Base-by-base conservation (phyloP, 2,329 filamentous ascomycete genomes). In the Aureobasidium lini region DNA sequence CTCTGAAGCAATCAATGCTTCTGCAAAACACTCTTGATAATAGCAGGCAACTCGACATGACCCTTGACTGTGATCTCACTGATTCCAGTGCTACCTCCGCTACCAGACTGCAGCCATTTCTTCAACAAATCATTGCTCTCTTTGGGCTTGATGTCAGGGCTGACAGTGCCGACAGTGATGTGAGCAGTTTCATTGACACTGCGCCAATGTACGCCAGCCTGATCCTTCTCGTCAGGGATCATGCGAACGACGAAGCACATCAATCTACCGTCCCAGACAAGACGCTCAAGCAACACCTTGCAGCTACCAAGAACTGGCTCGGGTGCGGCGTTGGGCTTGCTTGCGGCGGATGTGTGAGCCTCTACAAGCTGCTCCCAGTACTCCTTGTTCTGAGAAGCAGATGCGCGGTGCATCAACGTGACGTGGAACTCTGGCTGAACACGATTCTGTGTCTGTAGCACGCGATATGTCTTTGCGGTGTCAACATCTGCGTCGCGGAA, bases 211-310 rank as follows among this genome's bases (percentile, higher is more conserved):
- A 75, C 56, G 70, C 74, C 62, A 72, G 64, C 59, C 52, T 66
- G 75, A 13, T 81, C 74, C 60, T 84, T 83, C 6, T 83, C 75
- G 6, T 65, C 65, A 32, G 66, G 59, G 70, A 76, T 62, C 2
- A 95, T 77, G 9, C 92, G 84, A 15, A 90, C 90, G 3, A 95
- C 89, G 60, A 99, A 87, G 6, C 90, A 87, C 94, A 99, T 97
- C 68, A 97, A 79, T 5, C 90, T 83, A 63, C 86, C 79, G 68
- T 97, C 88, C 80, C 87, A 97, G 8, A 99, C 85, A 49, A 96
- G 74, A 6, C 78, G 79, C 69, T 86, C 83, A 34, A 86, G 75
- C 39, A 80, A 77, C n/a, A 85, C 79, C 57, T 83, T 79, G 64
- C 86, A 87, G 46, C 81, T 77, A 29, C 86, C 89, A 2, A 93